phyloP scores from a whole-genome alignment of 2,329 filamentous ascomycete species.

The Ophiostoma pallidulum region DNA sequence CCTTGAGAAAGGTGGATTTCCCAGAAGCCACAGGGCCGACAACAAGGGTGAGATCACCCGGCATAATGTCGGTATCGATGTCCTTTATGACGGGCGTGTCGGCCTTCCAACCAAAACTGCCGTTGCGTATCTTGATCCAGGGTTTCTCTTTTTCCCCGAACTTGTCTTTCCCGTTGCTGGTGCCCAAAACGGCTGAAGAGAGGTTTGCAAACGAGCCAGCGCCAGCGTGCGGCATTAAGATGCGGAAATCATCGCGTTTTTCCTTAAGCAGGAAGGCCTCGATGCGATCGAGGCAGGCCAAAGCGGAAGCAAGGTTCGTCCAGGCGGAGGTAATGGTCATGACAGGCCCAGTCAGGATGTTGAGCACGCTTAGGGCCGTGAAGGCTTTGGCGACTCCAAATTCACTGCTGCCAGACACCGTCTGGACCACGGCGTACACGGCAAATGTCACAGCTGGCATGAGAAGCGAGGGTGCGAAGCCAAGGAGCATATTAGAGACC shows the following conservation, averaged over 20 bases:
- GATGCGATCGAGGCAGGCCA: constrained; percentile 15
- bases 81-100: constrained; percentile 8
- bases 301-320: constrained; percentile 14
- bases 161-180: constrained; percentile 5
- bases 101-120: constrained; percentile 10
- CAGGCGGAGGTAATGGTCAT: constrained; percentile 11
- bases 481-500: constrained; percentile 6
- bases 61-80: constrained; percentile 12
- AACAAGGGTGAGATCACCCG: constrained; percentile 25
- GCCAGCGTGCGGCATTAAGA: constrained; percentile 3
- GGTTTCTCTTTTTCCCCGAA: constrained; percentile 5
- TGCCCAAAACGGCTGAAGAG: not conserved
- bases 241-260: constrained; percentile 14
- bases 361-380: constrained; percentile 12
- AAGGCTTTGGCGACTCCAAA: constrained; percentile 14
- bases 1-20: constrained; percentile 31
- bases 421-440: constrained; percentile 13
- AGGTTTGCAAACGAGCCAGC: constrained; percentile 7
- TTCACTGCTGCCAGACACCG: constrained; percentile 8
- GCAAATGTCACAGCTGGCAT: constrained; percentile 14
- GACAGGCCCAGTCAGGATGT: constrained; percentile 11
- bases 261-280: constrained; percentile 13
- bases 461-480: constrained; percentile 7
- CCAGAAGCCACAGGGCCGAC: constrained; percentile 35
- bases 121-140: constrained; percentile 7